Evolutionary conservation across 2,329 filamentous ascomycete species (phyloP), one percentile per base, ranked within the genome.

Genomic region (Pestalotiopsis sp.): DNA sequence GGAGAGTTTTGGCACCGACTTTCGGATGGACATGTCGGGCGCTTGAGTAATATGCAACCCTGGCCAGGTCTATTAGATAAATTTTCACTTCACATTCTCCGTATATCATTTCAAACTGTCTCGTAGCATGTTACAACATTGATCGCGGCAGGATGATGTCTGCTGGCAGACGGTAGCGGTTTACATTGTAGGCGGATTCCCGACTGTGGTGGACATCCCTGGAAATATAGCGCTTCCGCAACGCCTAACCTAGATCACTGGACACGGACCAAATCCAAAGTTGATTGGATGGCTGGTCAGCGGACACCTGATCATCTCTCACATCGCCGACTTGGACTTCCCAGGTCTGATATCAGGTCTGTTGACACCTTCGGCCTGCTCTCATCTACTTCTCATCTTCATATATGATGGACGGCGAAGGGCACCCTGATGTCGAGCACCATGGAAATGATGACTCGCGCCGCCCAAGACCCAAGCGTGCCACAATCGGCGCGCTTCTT

Each of bases 401-500:
- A 14, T 17, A 35, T 1, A 39, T 1, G 17, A 61, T 61, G 58
- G 13, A 61, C 11, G 13, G 13, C 0, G n/a, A 39, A 35, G 58
- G 0, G 26, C 17, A 3, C 1, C 10, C 20, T 39, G 35, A 39
- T 20, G 10, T 2, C 7, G 58, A 13, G 11, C 2, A 20, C 2
- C 2, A 35, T 20, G 58, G 4, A 13, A 5, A 2, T 9, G 10
- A 17, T 14, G 24, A 35, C 0, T 2, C 13, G 24, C 58, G 11
- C 6, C 58, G 35, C 38, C n/a, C 60, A 64, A 30, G 39, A n/a
- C 66, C 40, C 3, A 26, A 52, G 60, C 38, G 39, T 14, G 63
- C 66, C 3, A 60, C 58, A 4, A 66, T 69, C 24, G 58, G 66
- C 26, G 72, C 78, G 0, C 73, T 85, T 6, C 76, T 85, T 2